These are phyloP conservation scores for Suillus clintonianus DNA, from an alignment of 768 basidiomycete species.

Conservation along the genomic window DNA sequence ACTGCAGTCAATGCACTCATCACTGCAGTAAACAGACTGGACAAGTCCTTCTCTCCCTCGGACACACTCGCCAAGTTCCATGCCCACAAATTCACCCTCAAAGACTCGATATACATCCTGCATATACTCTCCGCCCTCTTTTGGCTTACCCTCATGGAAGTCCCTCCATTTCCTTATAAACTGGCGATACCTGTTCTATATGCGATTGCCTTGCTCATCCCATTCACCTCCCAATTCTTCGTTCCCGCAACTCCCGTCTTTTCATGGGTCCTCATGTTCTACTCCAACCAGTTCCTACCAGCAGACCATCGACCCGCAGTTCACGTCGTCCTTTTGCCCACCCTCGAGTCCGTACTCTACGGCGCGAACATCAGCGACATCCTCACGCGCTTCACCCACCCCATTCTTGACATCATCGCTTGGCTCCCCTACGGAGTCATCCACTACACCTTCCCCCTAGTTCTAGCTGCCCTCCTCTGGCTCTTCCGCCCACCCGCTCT, in stretches of 20 bases:
- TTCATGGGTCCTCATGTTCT: slow-evolving; percentile 84
- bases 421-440: slow-evolving; percentile 97
- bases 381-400: slow-evolving; percentile 92
- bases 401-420: slow-evolving; percentile 87
- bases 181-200: slow-evolving; percentile 77
- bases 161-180: slow-evolving; percentile 71
- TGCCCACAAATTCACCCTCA: slow-evolving; percentile 53
- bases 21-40: slow-evolving; percentile 66
- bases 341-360: slow-evolving; percentile 92
- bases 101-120: slow-evolving; percentile 65
- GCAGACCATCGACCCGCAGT: slow-evolving; percentile 73
- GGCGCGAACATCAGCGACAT: slow-evolving; percentile 98
- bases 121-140: slow-evolving; percentile 63
- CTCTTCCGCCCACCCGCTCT: slow-evolving; percentile 83
- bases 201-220: slow-evolving; percentile 68
- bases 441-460: slow-evolving; percentile 86
- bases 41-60: slow-evolving; percentile 73
- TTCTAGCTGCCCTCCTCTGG: slow-evolving; percentile 86
- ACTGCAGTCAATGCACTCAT: slow-evolving; percentile 47
- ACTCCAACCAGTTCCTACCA: slow-evolving; percentile 85
- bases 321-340: slow-evolving; percentile 91
- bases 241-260: slow-evolving; percentile 86
- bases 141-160: slow-evolving; percentile 74
- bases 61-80: slow-evolving; percentile 64
- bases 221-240: slow-evolving; percentile 90